A percentile compares a stretch with the other conserved stretches of the same genome.
Evolutionary conservation across 495 filamentous ascomycete genomes (phyloP).

Genomic region (Hamigera avellanea): DNA sequence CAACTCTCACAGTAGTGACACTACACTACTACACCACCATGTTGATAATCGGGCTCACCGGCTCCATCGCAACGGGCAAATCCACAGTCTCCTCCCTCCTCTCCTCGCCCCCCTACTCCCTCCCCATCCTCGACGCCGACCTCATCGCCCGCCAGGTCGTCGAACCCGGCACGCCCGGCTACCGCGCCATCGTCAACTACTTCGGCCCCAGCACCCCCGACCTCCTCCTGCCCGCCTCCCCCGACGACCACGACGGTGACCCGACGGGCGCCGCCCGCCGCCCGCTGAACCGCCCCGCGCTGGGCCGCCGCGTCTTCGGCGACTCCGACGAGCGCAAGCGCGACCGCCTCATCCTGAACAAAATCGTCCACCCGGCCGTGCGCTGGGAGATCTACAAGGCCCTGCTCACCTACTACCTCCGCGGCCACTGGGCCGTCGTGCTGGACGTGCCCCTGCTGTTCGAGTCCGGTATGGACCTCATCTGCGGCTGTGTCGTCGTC

Average conservation of each 20-base stretch:
- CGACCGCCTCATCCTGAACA: constrained; percentile 66
- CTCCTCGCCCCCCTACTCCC: constrained; percentile 61
- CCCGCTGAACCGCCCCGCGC: constrained; percentile 74
- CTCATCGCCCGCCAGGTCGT: constrained; percentile 81
- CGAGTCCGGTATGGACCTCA: constrained; percentile 67
- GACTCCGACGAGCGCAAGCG: constrained; percentile 45
- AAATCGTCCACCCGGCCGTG: constrained; percentile 87
- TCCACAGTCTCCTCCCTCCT: constrained; percentile 86
- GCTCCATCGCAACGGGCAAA: constrained; percentile 97
- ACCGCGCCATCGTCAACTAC: constrained; percentile 64
- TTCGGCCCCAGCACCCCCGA: constrained; percentile 76
- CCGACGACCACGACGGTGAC: constrained; percentile 10
- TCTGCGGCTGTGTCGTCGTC: constrained; percentile 75
- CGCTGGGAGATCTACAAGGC: constrained; percentile 60
- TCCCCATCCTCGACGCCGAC: constrained; percentile 95
- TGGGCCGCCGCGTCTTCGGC: constrained; percentile 81
- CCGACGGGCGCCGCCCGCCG: constrained; percentile 7
- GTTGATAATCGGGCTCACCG: constrained; percentile 93
- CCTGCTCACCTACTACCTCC: constrained; percentile 52
- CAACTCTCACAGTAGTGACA: no score
- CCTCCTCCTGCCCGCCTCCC: constrained; percentile 49
- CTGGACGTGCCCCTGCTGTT: constrained; percentile 88
- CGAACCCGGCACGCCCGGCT: constrained; percentile 74
- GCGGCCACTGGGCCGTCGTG: constrained; percentile 76
- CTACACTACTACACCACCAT: no score